Base-by-base conservation (phyloP, 2,329 filamentous ascomycete genomes). In the Ilyonectria destructans region DNA sequence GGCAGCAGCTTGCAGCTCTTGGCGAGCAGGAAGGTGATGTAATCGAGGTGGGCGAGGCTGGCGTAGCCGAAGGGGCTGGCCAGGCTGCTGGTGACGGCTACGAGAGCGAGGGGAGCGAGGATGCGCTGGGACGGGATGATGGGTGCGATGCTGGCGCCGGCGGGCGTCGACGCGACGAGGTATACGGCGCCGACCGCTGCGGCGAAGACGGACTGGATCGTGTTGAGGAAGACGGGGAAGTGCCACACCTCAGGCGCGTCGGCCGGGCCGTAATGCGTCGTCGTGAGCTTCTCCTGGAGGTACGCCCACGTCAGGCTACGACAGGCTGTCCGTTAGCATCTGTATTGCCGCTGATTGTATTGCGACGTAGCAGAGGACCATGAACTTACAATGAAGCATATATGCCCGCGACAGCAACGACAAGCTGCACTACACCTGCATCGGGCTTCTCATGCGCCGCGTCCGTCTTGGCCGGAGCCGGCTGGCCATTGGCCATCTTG, bases 1-100 rank as follows among this genome's bases (percentile, higher is more conserved):
- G 96, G 96, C n/a, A 99, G 90, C 21, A 99, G 89, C 85, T 99
- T 99, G 91, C 96, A 99, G 76, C 92, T 95, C 84, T 99, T 98
- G 75, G 96, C 96, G 48, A 99, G 92, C 74, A 98, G 93, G 83
- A 97, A 98, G 33, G 96, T 98, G 78, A 98, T 94, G 83, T 98
- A 98, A 88, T 98, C 96, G 82, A 98, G 95, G 81, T 98, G 95
- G 43, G 92, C 91, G 58, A 98, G 90, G 67, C 91, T 93, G 57
- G 96, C 95, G 83, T 98, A 98, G 74, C 96, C 96, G 78, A 98
- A 98, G 3, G 96, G 96, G n/a, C 92, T 95, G 45, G 96, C 95
- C 59, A 98, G 92, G 4, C 94, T 95, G 75, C 91, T 93, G 5
- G 95, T 97, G 63, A 98, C 82, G 73, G 95, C 94, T 67, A 99